Evolutionary conservation across 805 yeast genomes (phyloP), one percentile per base, ranked within the genome.

Genomic region (Saccharomycopsis synnaedendra): DNA sequence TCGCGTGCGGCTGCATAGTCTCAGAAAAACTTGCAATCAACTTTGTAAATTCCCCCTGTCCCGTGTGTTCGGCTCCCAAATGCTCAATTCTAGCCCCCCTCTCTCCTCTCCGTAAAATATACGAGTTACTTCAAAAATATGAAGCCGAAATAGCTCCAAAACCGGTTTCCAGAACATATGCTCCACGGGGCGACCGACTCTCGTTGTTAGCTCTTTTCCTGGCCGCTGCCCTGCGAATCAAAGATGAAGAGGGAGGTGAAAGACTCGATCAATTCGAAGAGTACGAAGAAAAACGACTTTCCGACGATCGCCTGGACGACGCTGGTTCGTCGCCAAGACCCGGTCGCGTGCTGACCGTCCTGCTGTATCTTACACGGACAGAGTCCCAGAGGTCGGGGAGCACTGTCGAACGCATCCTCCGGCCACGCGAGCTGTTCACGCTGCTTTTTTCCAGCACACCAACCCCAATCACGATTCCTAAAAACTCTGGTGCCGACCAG

Each of bases 1-100:
- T 52, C 27, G 42, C 48, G 5, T 52, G 55, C 43, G 55, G 55
- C 3, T 52, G 55, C 36, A 37, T 52, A 27, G 34, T 52, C 10
- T 47, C 51, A 4, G 53, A 50, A 29, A 31, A 19, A 5, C 35
- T 51, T 8, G 51, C 51, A 5, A n/a, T 45, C 19, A 6, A 39
- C 19, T 36, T 40, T 34, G 4, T 35, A n/a, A n/a, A 32, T 28
- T 8, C 8, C 9, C 7, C 8, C 28, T 52, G 53, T 29, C 49
- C 53, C 3, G 33, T 47, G 4, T 52, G 53, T 32, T 39, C 39
- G 8, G 36, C 41, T 6, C 10, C 28, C 4, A 33, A 44, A 5
- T 34, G 33, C 4, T 40, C 19, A 33, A 43, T 51, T 10, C 36
- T 48, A 5, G 48, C 42, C 8, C 50, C 52, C 8, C 38, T 51